Evolutionary conservation across 2,329 filamentous ascomycete genomes (phyloP), one percentile per base, ranked within the genome.

Genomic region (Claviceps pazoutovae): DNA sequence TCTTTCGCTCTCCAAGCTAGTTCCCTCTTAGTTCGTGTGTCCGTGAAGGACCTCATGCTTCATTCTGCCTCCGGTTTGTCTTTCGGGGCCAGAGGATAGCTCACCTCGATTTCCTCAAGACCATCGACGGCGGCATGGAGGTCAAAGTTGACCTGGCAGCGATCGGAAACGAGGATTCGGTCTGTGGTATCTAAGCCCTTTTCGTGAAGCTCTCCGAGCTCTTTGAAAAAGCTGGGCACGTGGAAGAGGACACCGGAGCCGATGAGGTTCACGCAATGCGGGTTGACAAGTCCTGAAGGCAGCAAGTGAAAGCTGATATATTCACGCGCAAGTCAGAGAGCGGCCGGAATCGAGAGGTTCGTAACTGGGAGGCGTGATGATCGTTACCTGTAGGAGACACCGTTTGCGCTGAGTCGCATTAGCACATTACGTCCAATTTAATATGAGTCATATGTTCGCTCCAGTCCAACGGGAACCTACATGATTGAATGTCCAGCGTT

Each of bases 261-360:
- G 63, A 90, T 84, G 53, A 90, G 71, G 69, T 89, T 90, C 60
- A 80, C 74, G 45, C 64, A 86, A 44, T 71, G 71, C 6, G 84
- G 82, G 63, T 84, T 86, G 57, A 90, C 74, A 55, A 90, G 75
- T 54, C 86, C 86, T 52, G 80, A 85, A 23, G 82, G 78, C 48
- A 84, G 68, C 54, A 85, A 75, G 64, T 83, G 78, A 57, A 79
- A 78, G 66, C 74, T 75, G 70, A 55, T 38, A 4, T 34, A 34
- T 34, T 34, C n/a, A 23, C 52, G 49, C 51, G 52, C 26, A 41
- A 16, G 39, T 46, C 52, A 47, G 54, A 19, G 46, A 14, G 16
- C 21, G 38, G 41, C 14, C 30, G 19, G 42, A 41, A 43, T 39
- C 42, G n/a, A 14, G 51, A 34, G 8, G 16, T 42, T 49, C 21